These are phyloP conservation scores for Yarrowia divulgata DNA, from an alignment of 805 yeast genomes.

Conservation along the genomic window DNA sequence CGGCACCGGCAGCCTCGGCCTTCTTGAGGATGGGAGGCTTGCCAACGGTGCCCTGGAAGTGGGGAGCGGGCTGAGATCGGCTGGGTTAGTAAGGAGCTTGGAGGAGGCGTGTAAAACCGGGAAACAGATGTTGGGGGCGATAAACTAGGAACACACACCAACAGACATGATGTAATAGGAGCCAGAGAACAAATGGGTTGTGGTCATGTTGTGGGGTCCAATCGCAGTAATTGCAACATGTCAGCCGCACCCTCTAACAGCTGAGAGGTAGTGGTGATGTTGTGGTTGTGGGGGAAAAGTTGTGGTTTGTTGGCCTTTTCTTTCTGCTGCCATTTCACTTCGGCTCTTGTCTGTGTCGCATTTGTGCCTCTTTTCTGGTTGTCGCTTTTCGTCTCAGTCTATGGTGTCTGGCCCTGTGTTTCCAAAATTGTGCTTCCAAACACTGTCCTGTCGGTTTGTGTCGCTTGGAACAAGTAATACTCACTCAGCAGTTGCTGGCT, in stretches of 20 bases:
- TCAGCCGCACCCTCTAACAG: slow-evolving; percentile 26
- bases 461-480: neutral
- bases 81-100: slow-evolving; percentile 10
- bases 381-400: neutral
- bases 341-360: neutral
- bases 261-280: neutral
- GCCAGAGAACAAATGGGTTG: no score
- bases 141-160: no score
- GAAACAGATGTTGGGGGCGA: no score
- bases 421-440: slow-evolving; percentile 13
- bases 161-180: no score
- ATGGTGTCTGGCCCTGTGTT: neutral
- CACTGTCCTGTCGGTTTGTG: neutral
- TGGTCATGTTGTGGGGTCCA: no score
- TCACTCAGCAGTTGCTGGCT: slow-evolving; percentile 37
- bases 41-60: slow-evolving; percentile 36
- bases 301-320: neutral
- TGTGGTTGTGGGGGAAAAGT: neutral
- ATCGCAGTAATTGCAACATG: neutral
- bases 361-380: neutral
- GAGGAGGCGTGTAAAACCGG: no score
- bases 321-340: neutral
- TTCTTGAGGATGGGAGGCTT: slow-evolving; percentile 32
- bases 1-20: slow-evolving; percentile 41
- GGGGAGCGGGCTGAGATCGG: slow-evolving; percentile 37